These are phyloP conservation scores for Yamadazyma epiphylla DNA, from an alignment of 1,139 yeast species.

Conservation along the genomic window DNA sequence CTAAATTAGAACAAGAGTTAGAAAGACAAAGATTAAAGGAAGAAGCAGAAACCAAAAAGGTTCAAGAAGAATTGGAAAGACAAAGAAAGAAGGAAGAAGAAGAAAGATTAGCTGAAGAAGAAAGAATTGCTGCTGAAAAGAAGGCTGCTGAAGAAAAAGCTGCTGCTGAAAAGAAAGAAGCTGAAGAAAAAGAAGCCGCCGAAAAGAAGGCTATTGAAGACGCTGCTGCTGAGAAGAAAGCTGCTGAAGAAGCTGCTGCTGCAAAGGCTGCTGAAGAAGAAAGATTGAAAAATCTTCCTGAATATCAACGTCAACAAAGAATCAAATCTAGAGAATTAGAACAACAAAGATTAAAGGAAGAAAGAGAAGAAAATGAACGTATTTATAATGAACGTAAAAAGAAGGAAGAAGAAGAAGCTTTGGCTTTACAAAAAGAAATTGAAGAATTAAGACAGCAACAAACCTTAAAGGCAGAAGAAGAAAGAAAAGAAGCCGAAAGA, in stretches of 20 bases:
- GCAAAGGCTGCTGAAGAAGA: slow-evolving; percentile 20
- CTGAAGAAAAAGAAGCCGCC: slow-evolving; percentile 14
- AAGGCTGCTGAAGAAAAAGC: slow-evolving; percentile 16
- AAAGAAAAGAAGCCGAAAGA: slow-evolving; percentile 28
- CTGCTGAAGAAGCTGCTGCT: slow-evolving; percentile 16
- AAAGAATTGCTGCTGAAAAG: slow-evolving; percentile 24
- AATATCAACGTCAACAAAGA: slow-evolving; percentile 24
- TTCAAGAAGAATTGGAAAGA: slow-evolving; percentile 28
- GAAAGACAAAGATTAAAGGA: slow-evolving; percentile 35
- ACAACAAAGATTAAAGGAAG: slow-evolving; percentile 21
- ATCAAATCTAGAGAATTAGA: slow-evolving; percentile 25
- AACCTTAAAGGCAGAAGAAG: slow-evolving; percentile 20
- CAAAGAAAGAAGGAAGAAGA: slow-evolving; percentile 32
- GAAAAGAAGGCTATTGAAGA: slow-evolving; percentile 12
- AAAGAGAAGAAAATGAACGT: slow-evolving; percentile 25
- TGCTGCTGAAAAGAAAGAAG: slow-evolving; percentile 12
- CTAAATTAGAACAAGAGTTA: slow-evolving; percentile 43
- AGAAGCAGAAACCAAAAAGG: slow-evolving; percentile 28
- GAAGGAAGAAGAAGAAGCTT: slow-evolving; percentile 23
- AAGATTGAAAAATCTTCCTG: slow-evolving; percentile 20
- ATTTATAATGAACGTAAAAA: slow-evolving; percentile 22
- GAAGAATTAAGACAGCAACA: slow-evolving; percentile 25
- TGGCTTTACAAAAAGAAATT: slow-evolving; percentile 26
- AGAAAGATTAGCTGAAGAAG: slow-evolving; percentile 29
- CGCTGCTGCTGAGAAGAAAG: slow-evolving; percentile 12